phyloP scores from a whole-genome alignment of 345 rosid species.

The Bruguiera parviflora region DNA sequence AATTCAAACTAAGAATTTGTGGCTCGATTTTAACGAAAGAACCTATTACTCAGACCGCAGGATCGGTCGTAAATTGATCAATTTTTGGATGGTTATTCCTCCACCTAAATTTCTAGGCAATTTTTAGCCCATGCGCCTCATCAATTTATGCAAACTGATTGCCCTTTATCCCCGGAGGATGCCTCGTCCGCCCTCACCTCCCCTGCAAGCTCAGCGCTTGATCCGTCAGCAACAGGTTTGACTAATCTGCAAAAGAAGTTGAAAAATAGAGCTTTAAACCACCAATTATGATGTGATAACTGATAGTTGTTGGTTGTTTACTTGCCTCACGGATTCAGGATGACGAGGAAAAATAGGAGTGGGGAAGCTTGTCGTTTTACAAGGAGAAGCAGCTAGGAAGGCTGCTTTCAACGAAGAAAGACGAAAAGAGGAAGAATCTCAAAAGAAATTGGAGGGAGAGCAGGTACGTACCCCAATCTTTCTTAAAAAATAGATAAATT shows the following conservation, averaged over 20 bases:
- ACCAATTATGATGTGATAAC: conserved; percentile 1
- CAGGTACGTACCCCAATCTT: conserved; percentile 44
- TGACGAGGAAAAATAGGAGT: conserved; percentile 40
- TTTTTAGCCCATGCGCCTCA: conserved; percentile 87
- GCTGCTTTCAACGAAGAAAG: conserved; percentile 77
- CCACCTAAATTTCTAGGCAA: conserved; percentile 33
- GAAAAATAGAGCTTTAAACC: not conserved
- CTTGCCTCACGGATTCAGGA: conserved; percentile 52
- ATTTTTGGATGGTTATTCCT: no score
- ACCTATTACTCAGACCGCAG: no score
- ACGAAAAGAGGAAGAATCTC: conserved; percentile 68
- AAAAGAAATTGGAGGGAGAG: conserved; percentile 71
- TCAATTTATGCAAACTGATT: conserved; percentile 47
- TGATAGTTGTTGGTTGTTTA: not conserved
- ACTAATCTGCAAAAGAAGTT: not conserved
- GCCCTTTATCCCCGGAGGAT: conserved; percentile 41
- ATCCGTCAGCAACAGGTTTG: conserved; percentile 96
- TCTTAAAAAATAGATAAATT: not conserved
- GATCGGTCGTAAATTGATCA: no score
- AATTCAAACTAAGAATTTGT: no score
- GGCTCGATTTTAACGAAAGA: no score
- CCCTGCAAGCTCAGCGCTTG: conserved; percentile 88
- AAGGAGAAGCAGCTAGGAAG: conserved; percentile 70
- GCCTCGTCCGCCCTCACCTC: conserved; percentile 86
- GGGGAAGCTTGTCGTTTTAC: conserved; percentile 58